Evolutionary conservation across 768 basidiomycete species (phyloP).

Genomic region (Glaciozyma martinii): DNA sequence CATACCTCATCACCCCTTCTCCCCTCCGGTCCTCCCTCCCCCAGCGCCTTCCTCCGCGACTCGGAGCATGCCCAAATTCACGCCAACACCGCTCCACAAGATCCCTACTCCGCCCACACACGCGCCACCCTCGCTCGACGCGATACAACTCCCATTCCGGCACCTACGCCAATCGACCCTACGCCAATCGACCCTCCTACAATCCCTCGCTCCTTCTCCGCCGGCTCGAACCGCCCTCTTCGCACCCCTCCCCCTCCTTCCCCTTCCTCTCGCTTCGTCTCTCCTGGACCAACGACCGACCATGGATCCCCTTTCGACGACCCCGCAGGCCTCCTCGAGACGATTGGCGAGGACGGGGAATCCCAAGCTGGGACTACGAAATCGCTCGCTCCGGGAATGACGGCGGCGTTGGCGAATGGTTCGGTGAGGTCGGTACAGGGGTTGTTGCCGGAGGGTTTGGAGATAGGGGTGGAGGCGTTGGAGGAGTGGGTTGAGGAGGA

Average conservation of each 20-base stretch:
- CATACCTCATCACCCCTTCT: too few relatives aligned
- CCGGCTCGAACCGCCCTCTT: too few relatives aligned
- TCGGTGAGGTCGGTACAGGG: not conserved
- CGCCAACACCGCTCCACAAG: not conserved
- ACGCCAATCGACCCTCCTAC: not conserved
- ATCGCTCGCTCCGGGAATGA: not conserved
- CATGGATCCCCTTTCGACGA: not conserved
- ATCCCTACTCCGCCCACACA: not conserved
- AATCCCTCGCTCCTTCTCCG: not conserved
- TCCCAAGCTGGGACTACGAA: slow-evolving; percentile 33
- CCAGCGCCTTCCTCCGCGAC: not conserved
- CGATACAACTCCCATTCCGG: too few relatives aligned
- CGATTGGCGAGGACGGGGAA: slow-evolving; percentile 37
- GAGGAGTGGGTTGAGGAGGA: slow-evolving; percentile 18
- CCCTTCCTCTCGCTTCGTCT: not conserved
- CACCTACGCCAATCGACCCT: not conserved
- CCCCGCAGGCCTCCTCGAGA: slow-evolving; percentile 18
- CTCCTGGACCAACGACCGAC: not conserved
- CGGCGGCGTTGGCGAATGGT: not conserved
- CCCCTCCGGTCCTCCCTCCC: not conserved
- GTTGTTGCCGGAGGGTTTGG: not conserved
- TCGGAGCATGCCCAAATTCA: not conserved
- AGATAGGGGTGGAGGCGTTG: slow-evolving; percentile 17
- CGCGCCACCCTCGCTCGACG: not conserved
- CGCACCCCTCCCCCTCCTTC: not conserved